Evolutionary conservation across 169 alveolate genomes (phyloP).

Genomic region (Neospora caninum): DNA sequence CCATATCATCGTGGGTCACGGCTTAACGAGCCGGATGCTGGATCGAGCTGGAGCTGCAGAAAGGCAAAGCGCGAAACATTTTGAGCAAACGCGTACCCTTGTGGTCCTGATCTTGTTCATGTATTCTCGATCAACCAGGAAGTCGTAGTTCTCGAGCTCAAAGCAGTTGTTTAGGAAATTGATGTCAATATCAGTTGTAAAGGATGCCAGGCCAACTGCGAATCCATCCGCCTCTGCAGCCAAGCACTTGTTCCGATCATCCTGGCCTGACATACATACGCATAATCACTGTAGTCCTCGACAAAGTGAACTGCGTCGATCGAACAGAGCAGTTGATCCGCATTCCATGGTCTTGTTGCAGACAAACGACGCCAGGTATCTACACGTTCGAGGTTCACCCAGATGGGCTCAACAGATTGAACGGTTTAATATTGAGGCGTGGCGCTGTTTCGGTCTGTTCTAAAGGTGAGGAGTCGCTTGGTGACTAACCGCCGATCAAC

Average conservation of each 20-base stretch:
- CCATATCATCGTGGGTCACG: background rate
- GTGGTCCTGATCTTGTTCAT: conserved; percentile 30
- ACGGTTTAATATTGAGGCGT: too few species aligned
- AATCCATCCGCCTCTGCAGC: conserved; percentile 49
- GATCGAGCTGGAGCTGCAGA: too few species aligned
- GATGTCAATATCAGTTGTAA: conserved; percentile 84
- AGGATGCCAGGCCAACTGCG: conserved; percentile 89
- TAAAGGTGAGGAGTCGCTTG: too few species aligned
- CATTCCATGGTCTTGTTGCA: too few species aligned
- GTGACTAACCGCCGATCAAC: conserved; percentile 40
- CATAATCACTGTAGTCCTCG: background rate
- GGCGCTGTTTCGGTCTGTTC: too few species aligned
- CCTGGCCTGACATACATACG: conserved; percentile 25
- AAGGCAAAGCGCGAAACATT: too few species aligned
- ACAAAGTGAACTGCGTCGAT: too few species aligned
- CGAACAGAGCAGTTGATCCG: too few species aligned
- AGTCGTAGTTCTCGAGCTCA: conserved; percentile 68
- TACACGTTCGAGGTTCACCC: too few species aligned
- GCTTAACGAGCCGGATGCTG: background rate
- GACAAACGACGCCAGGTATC: too few species aligned
- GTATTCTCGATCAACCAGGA: conserved; percentile 50
- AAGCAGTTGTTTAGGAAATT: conserved; percentile 67
- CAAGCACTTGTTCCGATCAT: conserved; percentile 14
- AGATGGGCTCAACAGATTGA: too few species aligned
- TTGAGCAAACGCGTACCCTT: background rate